phyloP scores from a whole-genome alignment of 768 basidiomycete genomes.

The Clathrus columnatus region DNA sequence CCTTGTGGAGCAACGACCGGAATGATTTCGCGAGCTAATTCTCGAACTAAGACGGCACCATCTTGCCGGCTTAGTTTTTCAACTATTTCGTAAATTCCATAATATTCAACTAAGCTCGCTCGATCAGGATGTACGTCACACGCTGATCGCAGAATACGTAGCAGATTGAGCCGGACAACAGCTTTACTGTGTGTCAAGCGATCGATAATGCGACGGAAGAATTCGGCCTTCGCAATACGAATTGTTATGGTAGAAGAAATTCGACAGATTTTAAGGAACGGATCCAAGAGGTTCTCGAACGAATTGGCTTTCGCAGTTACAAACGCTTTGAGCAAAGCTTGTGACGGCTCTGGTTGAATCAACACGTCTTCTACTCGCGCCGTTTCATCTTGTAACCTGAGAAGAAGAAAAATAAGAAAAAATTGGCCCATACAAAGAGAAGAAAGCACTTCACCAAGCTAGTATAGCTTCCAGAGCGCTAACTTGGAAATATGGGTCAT shows the following conservation, averaged over 20 bases:
- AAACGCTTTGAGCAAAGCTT: slow-evolving; percentile 69
- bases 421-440: not conserved
- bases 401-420: not conserved
- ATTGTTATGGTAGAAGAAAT: slow-evolving; percentile 67
- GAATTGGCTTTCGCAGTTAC: slow-evolving; percentile 79
- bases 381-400: slow-evolving; percentile 91
- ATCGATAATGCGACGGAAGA: slow-evolving; percentile 85
- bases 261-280: slow-evolving; percentile 86
- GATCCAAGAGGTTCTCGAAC: slow-evolving; percentile 88
- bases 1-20: slow-evolving; percentile 52
- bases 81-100: slow-evolving; percentile 75
- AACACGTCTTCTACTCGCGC: slow-evolving; percentile 88
- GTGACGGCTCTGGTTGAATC: slow-evolving; percentile 52
- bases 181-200: slow-evolving; percentile 71
- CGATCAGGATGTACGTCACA: slow-evolving; percentile 89
- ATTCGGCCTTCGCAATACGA: slow-evolving; percentile 67
- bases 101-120: slow-evolving; percentile 70
- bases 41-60: slow-evolving; percentile 83
- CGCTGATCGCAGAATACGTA: slow-evolving; percentile 74
- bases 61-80: slow-evolving; percentile 75
- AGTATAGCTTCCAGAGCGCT: slow-evolving; percentile 85
- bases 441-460: slow-evolving; percentile 55
- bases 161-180: slow-evolving; percentile 81
- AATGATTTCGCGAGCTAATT: slow-evolving; percentile 79
- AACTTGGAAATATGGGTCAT: slow-evolving; percentile 87